phyloP scores from a whole-genome alignment of 2,329 filamentous ascomycete species.

The Trichoderma koningiopsis region DNA sequence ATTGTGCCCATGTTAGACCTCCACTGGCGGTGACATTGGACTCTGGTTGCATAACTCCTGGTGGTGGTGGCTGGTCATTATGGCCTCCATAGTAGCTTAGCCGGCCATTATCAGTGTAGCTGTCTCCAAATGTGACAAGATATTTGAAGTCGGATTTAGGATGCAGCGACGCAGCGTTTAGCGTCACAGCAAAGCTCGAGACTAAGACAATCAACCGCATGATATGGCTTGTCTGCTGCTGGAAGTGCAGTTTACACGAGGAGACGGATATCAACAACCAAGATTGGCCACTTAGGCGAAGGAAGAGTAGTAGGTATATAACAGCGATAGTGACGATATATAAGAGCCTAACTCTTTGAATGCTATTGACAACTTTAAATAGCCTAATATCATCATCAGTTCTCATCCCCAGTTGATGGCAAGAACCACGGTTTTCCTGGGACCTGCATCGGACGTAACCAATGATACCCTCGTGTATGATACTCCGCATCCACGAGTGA shows the following conservation, averaged over 20 bases:
- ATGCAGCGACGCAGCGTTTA: not conserved
- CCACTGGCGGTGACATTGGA: constrained; percentile 57
- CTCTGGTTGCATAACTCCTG: constrained; percentile 1
- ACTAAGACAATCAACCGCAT: not conserved
- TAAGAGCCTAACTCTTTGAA: not conserved
- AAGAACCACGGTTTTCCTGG: not conserved
- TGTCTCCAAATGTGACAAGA: constrained; percentile 72
- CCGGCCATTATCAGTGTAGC: constrained; percentile 73
- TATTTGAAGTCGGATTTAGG: constrained; percentile 32
- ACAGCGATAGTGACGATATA: not conserved
- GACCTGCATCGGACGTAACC: not conserved
- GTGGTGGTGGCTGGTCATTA: not conserved
- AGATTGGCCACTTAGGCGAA: not conserved
- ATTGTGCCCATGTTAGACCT: constrained; percentile 69
- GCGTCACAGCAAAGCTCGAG: not conserved
- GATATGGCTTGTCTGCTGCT: not conserved
- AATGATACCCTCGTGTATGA: not conserved
- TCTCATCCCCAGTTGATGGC: not conserved
- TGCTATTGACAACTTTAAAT: not conserved
- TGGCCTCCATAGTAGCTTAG: constrained; percentile 53
- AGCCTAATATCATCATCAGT: constrained; percentile 1
- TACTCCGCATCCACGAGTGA: not conserved
- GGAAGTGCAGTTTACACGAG: not conserved
- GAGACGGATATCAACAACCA: too few species aligned
- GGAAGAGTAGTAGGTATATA: not conserved